Evolutionary conservation across 1,284 basidiomycete species (phyloP).

Genomic region (Sanghuangporus baumii): DNA sequence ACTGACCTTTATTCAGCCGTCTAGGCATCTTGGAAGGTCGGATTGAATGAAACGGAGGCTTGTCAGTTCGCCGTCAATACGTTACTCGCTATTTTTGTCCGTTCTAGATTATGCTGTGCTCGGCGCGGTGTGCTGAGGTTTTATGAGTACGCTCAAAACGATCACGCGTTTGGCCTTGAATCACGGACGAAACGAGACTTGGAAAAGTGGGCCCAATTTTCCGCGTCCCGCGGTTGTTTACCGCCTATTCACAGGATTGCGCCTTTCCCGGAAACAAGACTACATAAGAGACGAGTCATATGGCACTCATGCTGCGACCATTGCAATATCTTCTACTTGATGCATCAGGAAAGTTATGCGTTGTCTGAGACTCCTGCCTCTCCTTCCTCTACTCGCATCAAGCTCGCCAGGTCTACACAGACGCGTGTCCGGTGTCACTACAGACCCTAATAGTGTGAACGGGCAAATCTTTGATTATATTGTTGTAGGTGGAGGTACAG

Average conservation of each 20-base stretch:
- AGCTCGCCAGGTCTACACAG: conserved; percentile 7
- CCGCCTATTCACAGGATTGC: neutral
- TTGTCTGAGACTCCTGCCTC: neutral
- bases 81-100: no score
- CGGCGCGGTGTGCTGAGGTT: no score
- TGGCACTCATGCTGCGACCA: neutral
- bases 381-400: conserved; percentile 1
- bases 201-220: neutral
- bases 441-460: conserved; percentile 5
- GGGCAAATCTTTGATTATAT: conserved; percentile 57
- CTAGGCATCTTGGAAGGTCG: no score
- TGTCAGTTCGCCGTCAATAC: no score
- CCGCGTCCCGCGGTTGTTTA: neutral
- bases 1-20: no score
- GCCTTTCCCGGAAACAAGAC: neutral
- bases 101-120: no score
- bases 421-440: conserved; percentile 11
- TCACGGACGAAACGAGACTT: no score
- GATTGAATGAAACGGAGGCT: no score
- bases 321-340: neutral
- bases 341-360: neutral
- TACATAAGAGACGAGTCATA: neutral
- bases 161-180: no score
- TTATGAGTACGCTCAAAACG: no score
- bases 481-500: conserved; percentile 58